Evolutionary conservation across 202 grass and related monocot species (phyloP).

Genomic region (Zoysia matrella): DNA sequence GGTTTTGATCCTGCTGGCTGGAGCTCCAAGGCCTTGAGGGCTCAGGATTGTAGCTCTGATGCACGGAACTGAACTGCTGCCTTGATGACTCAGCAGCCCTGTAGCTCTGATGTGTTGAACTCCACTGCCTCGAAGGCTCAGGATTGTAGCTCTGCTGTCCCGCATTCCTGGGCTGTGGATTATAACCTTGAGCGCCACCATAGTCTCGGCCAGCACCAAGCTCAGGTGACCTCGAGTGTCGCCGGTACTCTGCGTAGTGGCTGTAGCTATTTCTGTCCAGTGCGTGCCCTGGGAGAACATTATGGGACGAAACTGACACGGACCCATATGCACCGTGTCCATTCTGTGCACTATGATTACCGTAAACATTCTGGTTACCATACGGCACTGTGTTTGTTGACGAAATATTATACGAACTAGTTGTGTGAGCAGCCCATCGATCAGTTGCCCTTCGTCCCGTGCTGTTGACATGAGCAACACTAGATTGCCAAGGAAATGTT

Average conservation of each 20-base stretch:
- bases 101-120: constrained; percentile 34
- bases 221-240: constrained; percentile 52
- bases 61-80: constrained; percentile 30
- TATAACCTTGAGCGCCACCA: constrained; percentile 15
- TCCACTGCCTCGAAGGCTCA: constrained; percentile 34
- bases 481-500: constrained; percentile 45
- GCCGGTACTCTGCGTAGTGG: not conserved
- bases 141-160: constrained; percentile 33
- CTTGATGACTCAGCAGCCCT: constrained; percentile 36
- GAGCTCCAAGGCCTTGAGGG: constrained; percentile 20
- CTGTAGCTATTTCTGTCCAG: constrained; percentile 31
- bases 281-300: constrained; percentile 2
- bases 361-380: constrained; percentile 49
- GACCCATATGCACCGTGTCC: constrained; percentile 33
- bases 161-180: constrained; percentile 11
- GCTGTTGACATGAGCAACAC: not conserved
- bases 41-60: constrained; percentile 33
- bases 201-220: constrained; percentile 42
- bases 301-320: constrained; percentile 7
- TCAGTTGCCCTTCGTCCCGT: constrained; percentile 45
- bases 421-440: constrained; percentile 31
- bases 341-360: constrained; percentile 27
- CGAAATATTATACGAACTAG: constrained; percentile 35
- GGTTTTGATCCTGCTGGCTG: constrained; percentile 19
- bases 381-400: constrained; percentile 22